Conservation (phyloP, 495 filamentous ascomycete species). For the Bathelium albidoporum region DNA sequence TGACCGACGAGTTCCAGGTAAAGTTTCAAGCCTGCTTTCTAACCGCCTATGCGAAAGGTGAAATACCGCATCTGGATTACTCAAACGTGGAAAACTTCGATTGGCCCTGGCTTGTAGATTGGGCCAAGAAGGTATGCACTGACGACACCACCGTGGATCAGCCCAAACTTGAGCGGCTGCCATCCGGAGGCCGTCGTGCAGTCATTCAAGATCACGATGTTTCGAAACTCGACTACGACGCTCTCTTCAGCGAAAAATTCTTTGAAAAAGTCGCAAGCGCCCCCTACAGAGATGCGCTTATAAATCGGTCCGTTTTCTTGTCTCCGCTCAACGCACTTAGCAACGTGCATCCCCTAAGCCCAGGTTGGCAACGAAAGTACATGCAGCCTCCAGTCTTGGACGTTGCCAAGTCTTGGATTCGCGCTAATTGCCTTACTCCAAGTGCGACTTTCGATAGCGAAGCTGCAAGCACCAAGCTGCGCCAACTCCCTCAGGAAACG, state of each 20-base stretch:
- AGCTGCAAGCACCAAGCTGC: slow-evolving; percentile 32
- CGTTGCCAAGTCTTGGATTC: slow-evolving; percentile 50
- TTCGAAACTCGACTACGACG: slow-evolving; percentile 17
- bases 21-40: slow-evolving; percentile 70
- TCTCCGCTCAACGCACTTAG: background rate
- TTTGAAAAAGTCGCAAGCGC: background rate
- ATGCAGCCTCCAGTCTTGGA: slow-evolving; percentile 28
- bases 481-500: background rate
- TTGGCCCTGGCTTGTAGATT: slow-evolving; percentile 64
- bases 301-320: slow-evolving; percentile 1
- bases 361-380: slow-evolving; percentile 15
- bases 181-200: slow-evolving; percentile 41
- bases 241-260: slow-evolving; percentile 19
- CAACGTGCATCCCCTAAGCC: background rate
- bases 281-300: background rate
- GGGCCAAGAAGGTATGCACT: slow-evolving; percentile 40
- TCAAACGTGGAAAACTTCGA: slow-evolving; percentile 61
- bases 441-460: slow-evolving; percentile 37
- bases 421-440: slow-evolving; percentile 46
- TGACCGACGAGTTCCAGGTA: slow-evolving; percentile 57
- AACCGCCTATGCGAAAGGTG: slow-evolving; percentile 58
- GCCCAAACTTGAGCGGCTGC: slow-evolving; percentile 5
- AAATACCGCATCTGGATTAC: slow-evolving; percentile 63
- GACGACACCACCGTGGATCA: background rate
- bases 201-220: slow-evolving; percentile 40